Percentiles rank a stretch among this genome's conserved stretches.
Evolutionary conservation across 176 grass and related monocot species (phyloP).

Genomic region (Hordeum marinum): DNA sequence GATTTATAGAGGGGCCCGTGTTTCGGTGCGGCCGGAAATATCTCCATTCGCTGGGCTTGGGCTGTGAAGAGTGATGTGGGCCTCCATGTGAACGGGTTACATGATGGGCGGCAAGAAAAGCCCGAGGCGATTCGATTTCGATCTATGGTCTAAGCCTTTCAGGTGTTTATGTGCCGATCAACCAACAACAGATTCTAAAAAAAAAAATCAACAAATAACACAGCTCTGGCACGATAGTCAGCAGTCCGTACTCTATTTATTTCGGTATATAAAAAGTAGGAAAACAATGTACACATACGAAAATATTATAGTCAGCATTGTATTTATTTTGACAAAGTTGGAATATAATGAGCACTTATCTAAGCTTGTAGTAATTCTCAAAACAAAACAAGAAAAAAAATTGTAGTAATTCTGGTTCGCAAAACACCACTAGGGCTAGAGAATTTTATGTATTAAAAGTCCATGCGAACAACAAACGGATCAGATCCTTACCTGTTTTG

Average conservation of each 20-base stretch:
- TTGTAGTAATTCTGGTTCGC: not conserved
- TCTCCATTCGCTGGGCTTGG: not conserved
- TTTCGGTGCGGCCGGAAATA: not conserved
- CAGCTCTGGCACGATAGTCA: too few species aligned
- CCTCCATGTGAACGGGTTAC: not conserved
- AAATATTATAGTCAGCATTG: not conserved
- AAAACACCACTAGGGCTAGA: not conserved
- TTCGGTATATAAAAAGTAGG: too few species aligned
- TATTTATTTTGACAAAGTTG: slow-evolving; percentile 14
- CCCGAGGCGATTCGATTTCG: not conserved
- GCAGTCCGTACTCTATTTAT: too few species aligned
- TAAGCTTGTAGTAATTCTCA: not conserved
- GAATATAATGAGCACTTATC: not conserved
- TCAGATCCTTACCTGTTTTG: too few species aligned
- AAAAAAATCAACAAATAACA: too few species aligned
- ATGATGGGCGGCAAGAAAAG: not conserved
- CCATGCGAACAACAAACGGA: not conserved
- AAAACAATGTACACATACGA: not conserved
- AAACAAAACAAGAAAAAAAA: too few species aligned
- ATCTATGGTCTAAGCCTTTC: not conserved
- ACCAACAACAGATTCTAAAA: too few species aligned
- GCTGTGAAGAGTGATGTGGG: not conserved
- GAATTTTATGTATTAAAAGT: not conserved
- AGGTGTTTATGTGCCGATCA: too few species aligned
- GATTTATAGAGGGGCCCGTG: slow-evolving; percentile 2